Evolutionary conservation across 2,329 filamentous ascomycete species (phyloP).

Genomic region (Xylaria sp.): DNA sequence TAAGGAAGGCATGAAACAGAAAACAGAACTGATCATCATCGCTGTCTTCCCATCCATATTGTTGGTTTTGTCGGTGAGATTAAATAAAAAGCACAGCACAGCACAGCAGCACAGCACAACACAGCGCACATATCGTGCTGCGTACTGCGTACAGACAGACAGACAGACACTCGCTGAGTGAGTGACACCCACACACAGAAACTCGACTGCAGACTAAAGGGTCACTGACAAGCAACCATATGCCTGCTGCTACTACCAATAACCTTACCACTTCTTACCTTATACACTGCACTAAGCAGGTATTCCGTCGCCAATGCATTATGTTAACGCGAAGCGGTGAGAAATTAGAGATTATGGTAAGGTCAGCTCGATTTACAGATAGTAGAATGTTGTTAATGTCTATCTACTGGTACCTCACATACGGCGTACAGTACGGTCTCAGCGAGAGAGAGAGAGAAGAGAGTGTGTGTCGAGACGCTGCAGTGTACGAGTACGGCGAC

Average conservation of each 20-base stretch:
- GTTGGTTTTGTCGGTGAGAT: background rate
- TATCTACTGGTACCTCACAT: background rate
- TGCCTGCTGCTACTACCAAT: background rate
- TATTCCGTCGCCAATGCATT: background rate
- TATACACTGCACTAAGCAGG: background rate
- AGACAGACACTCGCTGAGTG: background rate
- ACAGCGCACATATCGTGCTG: too few relatives aligned
- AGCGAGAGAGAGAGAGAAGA: too few relatives aligned
- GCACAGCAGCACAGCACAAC: background rate
- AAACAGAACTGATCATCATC: background rate
- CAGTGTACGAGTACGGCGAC: too few relatives aligned
- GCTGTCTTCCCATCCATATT: too few relatives aligned
- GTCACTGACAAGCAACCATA: background rate
- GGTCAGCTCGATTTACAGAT: background rate
- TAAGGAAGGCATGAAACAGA: too few relatives aligned
- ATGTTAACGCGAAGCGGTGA: background rate
- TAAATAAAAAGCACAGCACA: background rate
- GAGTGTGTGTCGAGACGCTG: too few relatives aligned
- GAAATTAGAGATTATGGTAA: background rate
- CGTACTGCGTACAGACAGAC: too few relatives aligned
- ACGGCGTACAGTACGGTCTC: background rate
- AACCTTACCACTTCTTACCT: background rate
- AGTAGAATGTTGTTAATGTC: too few relatives aligned
- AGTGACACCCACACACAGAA: constrained; percentile 7
- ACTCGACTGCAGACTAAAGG: constrained; percentile 7